phyloP scores from a whole-genome alignment of 331 rosid species.

The Rosa hybrid region DNA sequence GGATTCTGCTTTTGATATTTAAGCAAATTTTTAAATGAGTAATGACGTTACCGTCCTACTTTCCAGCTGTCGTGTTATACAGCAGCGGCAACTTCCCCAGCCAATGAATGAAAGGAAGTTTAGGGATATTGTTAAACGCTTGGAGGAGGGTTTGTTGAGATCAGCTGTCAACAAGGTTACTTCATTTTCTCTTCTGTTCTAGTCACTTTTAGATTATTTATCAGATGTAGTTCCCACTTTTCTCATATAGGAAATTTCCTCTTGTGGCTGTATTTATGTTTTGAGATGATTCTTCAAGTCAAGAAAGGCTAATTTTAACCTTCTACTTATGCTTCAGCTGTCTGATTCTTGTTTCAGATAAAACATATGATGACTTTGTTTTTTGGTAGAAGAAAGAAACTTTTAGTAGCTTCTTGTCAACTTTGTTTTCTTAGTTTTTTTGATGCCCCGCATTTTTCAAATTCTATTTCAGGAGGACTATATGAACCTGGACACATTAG shows the following conservation, averaged over 20 bases:
- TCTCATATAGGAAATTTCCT: background rate
- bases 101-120: slow-evolving; percentile 51
- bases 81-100: slow-evolving; percentile 40
- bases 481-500: slow-evolving; percentile 69
- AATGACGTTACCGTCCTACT: slow-evolving; percentile 22
- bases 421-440: background rate
- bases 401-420: background rate
- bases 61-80: slow-evolving; percentile 52
- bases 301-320: background rate
- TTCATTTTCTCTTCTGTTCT: slow-evolving; percentile 2
- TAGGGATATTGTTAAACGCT: slow-evolving; percentile 64
- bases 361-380: background rate
- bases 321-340: background rate
- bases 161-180: slow-evolving; percentile 61
- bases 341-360: background rate
- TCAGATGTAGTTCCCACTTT: slow-evolving; percentile 11
- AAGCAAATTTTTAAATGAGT: background rate
- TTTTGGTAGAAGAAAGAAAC: background rate
- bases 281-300: background rate
- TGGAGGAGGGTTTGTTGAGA: slow-evolving; percentile 78
- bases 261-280: background rate
- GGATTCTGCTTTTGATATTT: background rate
- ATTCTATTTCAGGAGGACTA: slow-evolving; percentile 66
- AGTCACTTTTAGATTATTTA: background rate
- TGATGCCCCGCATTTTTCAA: slow-evolving; percentile 7